Evolutionary conservation across 352 stramenopile species (phyloP).

Genomic region (Globisporangium heterothallicum): DNA sequence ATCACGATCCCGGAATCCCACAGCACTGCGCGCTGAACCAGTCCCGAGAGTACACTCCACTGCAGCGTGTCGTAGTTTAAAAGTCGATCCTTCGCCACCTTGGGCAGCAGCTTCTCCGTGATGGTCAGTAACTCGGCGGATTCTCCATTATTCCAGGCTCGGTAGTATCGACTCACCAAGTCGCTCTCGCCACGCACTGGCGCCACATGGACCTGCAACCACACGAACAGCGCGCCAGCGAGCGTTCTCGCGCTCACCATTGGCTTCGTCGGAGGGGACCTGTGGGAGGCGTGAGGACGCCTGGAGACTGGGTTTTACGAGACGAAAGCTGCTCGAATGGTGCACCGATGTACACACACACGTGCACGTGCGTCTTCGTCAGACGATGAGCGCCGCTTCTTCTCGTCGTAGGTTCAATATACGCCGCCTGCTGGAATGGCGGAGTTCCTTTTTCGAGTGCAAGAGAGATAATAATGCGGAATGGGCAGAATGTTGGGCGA

Average conservation of each 20-base stretch:
- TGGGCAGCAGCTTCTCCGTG: slow-evolving; percentile 28
- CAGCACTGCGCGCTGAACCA: slow-evolving; percentile 58
- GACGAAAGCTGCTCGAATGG: too few species aligned
- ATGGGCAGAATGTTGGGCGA: too few species aligned
- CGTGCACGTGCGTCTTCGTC: neutral
- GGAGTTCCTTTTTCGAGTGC: neutral
- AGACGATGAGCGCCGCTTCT: neutral
- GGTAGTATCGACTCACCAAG: slow-evolving; percentile 47
- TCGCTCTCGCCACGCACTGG: slow-evolving; percentile 28
- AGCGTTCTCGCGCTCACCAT: too few species aligned
- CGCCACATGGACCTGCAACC: neutral
- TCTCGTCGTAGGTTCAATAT: neutral
- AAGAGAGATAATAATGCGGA: neutral
- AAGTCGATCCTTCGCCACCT: slow-evolving; percentile 19
- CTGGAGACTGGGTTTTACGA: too few species aligned
- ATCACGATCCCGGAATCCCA: slow-evolving; percentile 66
- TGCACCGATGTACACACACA: neutral
- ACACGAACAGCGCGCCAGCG: neutral
- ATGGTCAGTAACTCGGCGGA: slow-evolving; percentile 26
- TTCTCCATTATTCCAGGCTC: slow-evolving; percentile 20
- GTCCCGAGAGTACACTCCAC: slow-evolving; percentile 27
- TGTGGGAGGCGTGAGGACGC: too few species aligned
- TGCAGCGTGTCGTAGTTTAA: slow-evolving; percentile 5
- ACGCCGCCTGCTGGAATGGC: neutral
- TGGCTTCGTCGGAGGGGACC: too few species aligned